Evolutionary conservation across 139 green algal species (phyloP), one percentile per base, ranked within the genome.

Genomic region (Microglena sp.): DNA sequence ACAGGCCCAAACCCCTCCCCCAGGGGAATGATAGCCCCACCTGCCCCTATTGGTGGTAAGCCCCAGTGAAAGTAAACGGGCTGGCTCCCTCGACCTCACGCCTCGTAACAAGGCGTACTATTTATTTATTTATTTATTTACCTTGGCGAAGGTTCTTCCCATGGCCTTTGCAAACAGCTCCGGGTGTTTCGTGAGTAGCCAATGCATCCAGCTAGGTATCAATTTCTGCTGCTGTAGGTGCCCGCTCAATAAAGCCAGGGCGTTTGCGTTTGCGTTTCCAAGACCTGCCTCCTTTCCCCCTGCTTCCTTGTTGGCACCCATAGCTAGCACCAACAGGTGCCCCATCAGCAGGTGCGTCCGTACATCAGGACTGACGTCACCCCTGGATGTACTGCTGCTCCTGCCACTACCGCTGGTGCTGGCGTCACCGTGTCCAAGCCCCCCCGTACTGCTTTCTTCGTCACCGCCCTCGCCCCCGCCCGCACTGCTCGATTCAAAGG

Each of bases 151-250:
- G n/a, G n/a, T n/a, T 50, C 40, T 6, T 6, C 18, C 50, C 18
- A 70, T 0, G 30, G 79, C 83, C 77, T 86, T 28, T 5, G 44
- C 60, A 45, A 93, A 89, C 35, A 87, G 33, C 22, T 67, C 59
- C 1, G 86, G 87, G 15, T 77, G 73, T 27, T 87, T 67, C 5
- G 68, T 75, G 40, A 97, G 68, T 5, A 89, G 65, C 69, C 78
- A 82, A 26, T 69, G 66, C 29, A 94, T 55, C 90, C 90, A 96
- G 3, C 69, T 53, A 0, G 88, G 86, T 56, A 96, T 56, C 60
- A 95, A 66, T 2, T 78, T 71, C n/a, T 62, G 54, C 1, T 31
- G 55, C 40, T 62, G 55, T 63, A 96, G 78, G 28, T 81, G 60
- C 4, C 28, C 32, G 1, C 75, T 69, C 18, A 96, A 55, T 28